A percentile compares a stretch with the other conserved stretches of the same genome.
Conservation (phyloP, 2,329 filamentous ascomycete species). For the Aspergillus sp. region DNA sequence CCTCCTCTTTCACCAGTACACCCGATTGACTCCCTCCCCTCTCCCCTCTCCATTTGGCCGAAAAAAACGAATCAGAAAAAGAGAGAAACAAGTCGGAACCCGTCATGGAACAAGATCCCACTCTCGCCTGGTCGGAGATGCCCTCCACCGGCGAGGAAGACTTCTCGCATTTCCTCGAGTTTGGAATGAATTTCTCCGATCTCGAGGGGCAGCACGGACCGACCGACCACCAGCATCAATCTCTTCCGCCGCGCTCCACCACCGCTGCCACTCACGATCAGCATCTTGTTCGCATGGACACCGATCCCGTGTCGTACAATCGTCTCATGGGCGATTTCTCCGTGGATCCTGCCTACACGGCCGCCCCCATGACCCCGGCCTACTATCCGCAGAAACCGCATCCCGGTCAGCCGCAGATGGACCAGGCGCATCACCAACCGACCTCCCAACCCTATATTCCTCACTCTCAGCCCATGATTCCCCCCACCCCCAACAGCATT, state of each 20-base stretch:
- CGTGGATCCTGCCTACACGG: constrained; percentile 34
- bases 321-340: constrained; percentile 36
- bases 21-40: background rate
- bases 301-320: constrained; percentile 26
- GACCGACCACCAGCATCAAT: constrained; percentile 33
- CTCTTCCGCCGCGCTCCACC: constrained; percentile 35
- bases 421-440: constrained; percentile 26
- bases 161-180: constrained; percentile 50
- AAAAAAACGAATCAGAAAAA: background rate
- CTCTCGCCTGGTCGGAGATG: constrained; percentile 33
- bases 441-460: constrained; percentile 28
- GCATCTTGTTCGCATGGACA: constrained; percentile 27
- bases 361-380: constrained; percentile 30
- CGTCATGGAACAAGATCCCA: constrained; percentile 39
- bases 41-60: background rate
- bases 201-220: constrained; percentile 37
- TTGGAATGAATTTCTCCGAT: constrained; percentile 47
- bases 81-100: background rate
- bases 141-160: constrained; percentile 44
- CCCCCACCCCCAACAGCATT: constrained; percentile 50
- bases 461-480: constrained; percentile 37
- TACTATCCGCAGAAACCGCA: constrained; percentile 33
- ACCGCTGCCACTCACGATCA: constrained; percentile 20
- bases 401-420: constrained; percentile 24
- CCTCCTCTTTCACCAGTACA: background rate